Conservation (phyloP, 768 basidiomycete genomes). For the Agrocybe praecox region DNA sequence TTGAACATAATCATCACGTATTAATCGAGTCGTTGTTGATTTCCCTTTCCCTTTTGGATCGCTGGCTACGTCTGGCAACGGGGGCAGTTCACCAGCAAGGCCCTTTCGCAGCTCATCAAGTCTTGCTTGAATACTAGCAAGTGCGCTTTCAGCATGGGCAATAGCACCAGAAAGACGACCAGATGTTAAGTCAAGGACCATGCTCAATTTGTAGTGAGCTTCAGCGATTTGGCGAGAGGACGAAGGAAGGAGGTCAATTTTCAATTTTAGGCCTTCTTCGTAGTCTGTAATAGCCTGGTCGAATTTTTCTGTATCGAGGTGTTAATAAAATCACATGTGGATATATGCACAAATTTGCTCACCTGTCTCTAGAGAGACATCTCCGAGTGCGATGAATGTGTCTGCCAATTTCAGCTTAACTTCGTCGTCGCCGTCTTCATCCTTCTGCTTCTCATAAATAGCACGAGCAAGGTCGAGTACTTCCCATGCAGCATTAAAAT, state of each 20-base stretch:
- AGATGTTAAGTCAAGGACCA: conserved; percentile 89
- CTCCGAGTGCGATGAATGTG: conserved; percentile 87
- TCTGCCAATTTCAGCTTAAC: conserved; percentile 86
- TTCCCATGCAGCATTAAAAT: conserved; percentile 98
- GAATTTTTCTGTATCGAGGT: conserved; percentile 78
- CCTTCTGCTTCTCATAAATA: conserved; percentile 72
- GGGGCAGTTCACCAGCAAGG: conserved; percentile 39
- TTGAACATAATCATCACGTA: conserved; percentile 56
- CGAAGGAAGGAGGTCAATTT: conserved; percentile 71
- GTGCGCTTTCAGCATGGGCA: conserved; percentile 74
- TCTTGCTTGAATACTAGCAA: conserved; percentile 76
- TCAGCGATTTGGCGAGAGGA: conserved; percentile 94
- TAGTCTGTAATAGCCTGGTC: conserved; percentile 93
- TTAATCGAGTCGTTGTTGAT: conserved; percentile 43
- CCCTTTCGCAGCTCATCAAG: conserved; percentile 59
- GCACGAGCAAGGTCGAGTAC: conserved; percentile 92
- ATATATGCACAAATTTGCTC: conserved; percentile 18
- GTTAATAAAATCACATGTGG: neutral
- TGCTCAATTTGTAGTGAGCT: conserved; percentile 92
- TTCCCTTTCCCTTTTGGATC: conserved; percentile 76
- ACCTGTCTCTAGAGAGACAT: conserved; percentile 98
- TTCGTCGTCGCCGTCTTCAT: conserved; percentile 56
- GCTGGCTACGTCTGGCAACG: conserved; percentile 31
- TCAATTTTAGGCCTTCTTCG: conserved; percentile 73
- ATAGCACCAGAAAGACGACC: conserved; percentile 85